Percentiles rank a stretch among this genome's conserved stretches.
These are phyloP conservation scores for Rosa chinensis DNA, from an alignment of 306 rosid species.

Conservation along the genomic window DNA sequence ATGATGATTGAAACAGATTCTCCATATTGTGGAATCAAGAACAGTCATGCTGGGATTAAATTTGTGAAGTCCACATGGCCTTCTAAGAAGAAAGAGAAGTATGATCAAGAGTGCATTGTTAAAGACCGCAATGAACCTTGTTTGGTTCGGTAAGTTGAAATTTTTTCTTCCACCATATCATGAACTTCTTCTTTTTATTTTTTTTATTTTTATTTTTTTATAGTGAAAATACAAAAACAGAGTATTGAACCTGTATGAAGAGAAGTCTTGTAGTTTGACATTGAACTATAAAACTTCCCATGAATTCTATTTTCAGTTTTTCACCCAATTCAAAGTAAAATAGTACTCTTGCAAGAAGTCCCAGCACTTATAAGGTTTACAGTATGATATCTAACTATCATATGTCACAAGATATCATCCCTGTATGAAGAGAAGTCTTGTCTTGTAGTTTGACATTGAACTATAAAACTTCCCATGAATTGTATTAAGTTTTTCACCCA, in stretches of 20 bases:
- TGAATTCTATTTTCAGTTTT: neutral
- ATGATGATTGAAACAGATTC: slow-evolving; percentile 97
- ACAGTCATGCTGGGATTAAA: slow-evolving; percentile 79
- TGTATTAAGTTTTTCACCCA: neutral
- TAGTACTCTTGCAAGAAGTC: neutral
- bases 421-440: neutral
- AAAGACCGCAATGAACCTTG: slow-evolving; percentile 98
- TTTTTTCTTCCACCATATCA: neutral
- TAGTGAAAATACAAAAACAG: neutral
- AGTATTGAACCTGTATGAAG: neutral
- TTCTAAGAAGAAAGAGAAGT: slow-evolving; percentile 92
- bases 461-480: neutral
- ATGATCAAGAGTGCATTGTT: slow-evolving; percentile 67
- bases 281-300: neutral
- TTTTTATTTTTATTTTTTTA: neutral
- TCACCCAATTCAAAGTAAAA: neutral
- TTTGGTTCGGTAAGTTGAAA: slow-evolving; percentile 61
- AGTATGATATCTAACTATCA: too few species aligned
- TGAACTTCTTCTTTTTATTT: neutral
- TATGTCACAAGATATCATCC: too few species aligned
- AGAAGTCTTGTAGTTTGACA: neutral
- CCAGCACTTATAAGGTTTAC: neutral
- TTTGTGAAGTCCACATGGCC: slow-evolving; percentile 79
- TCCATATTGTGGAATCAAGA: slow-evolving; percentile 93
- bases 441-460: neutral